Percentiles rank a stretch among this genome's conserved stretches.
Conservation (phyloP, 2,329 filamentous ascomycete genomes). For the Periconia sp. region DNA sequence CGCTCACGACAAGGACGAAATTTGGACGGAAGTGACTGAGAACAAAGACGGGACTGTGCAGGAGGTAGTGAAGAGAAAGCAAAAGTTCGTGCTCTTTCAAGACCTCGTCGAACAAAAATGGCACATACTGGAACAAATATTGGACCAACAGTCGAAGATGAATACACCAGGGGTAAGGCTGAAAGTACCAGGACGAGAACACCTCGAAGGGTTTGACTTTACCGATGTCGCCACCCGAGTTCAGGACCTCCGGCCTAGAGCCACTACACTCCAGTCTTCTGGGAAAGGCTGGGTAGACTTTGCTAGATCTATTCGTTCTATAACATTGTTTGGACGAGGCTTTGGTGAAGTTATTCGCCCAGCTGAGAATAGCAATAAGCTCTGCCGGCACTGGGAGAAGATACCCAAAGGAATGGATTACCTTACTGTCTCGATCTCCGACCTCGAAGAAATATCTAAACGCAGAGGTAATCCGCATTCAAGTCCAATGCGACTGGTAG, state of each 20-base stretch:
- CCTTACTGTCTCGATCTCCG: background rate
- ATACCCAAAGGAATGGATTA: background rate
- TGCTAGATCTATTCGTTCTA: background rate
- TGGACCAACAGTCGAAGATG: background rate
- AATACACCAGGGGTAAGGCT: background rate
- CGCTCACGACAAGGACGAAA: background rate
- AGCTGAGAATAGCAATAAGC: background rate
- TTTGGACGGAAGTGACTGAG: background rate
- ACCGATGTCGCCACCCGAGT: background rate
- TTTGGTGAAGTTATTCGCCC: constrained; percentile 7
- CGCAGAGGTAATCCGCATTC: background rate
- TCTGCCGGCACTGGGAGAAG: background rate
- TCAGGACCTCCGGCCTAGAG: background rate
- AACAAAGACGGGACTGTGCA: background rate
- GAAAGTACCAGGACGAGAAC: background rate
- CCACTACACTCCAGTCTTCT: background rate
- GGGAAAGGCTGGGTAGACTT: constrained; percentile 11
- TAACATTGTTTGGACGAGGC: constrained; percentile 7
- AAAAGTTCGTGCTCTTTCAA: background rate
- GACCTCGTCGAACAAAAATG: background rate
- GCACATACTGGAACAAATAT: background rate
- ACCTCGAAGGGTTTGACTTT: constrained; percentile 4
- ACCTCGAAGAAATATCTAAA: background rate
- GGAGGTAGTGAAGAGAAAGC: background rate
- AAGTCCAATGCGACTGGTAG: background rate